A percentile compares a stretch with the other conserved stretches of the same genome.
These are phyloP conservation scores for Annulohypoxylon truncatum DNA, from an alignment of 2,329 filamentous ascomycete genomes.

Conservation along the genomic window DNA sequence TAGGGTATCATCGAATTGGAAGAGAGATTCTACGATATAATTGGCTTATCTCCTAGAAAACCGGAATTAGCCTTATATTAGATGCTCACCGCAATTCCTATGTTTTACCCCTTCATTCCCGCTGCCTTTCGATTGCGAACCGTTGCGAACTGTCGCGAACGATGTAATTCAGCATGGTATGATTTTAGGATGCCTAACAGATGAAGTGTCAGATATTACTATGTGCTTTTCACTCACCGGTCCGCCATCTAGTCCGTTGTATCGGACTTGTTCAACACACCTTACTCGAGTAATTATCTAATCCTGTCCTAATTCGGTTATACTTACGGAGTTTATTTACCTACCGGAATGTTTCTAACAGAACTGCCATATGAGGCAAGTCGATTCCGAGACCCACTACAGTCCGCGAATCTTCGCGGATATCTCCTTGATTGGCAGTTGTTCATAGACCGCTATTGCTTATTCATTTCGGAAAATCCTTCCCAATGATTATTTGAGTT, in stretches of 20 bases:
- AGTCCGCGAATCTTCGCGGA: background rate
- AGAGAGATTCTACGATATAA: background rate
- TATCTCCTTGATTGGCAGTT: background rate
- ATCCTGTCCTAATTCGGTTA: background rate
- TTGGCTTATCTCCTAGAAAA: background rate
- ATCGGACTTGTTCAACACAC: background rate
- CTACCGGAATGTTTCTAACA: background rate
- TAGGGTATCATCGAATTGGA: background rate
- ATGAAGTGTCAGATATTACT: background rate
- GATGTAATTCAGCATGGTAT: too few species aligned
- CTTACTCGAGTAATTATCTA: background rate
- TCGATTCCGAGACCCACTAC: background rate
- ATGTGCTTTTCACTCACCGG: background rate
- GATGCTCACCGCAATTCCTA: background rate
- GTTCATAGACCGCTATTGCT: background rate
- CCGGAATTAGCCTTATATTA: background rate
- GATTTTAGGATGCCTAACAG: too few species aligned
- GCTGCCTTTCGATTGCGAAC: background rate
- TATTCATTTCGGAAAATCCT: background rate
- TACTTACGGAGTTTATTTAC: background rate
- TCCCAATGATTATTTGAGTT: background rate
- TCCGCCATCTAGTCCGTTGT: background rate
- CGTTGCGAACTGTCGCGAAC: too few species aligned
- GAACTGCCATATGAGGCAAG: background rate
- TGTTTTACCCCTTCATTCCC: background rate